phyloP scores from a whole-genome alignment of 192 early-diverging fungal genomes.

The Oehlia diaphana region DNA sequence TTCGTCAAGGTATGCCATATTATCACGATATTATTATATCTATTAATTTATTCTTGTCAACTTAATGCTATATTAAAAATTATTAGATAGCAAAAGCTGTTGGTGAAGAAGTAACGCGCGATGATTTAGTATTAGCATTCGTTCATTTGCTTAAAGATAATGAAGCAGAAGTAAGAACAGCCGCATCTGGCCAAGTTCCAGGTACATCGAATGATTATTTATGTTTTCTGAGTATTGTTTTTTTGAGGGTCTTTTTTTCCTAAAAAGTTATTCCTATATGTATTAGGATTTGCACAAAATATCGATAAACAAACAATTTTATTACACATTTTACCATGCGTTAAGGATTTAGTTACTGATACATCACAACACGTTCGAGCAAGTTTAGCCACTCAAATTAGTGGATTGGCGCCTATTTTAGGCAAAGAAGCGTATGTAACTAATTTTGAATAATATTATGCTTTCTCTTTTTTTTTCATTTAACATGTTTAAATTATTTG shows the following conservation, averaged over 20 bases:
- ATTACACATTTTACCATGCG: conserved; percentile 81
- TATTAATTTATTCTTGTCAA: background rate
- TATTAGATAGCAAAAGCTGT: conserved; percentile 77
- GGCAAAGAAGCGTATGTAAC: conserved; percentile 81
- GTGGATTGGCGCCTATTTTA: conserved; percentile 90
- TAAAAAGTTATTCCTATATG: background rate
- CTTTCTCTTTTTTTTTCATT: background rate
- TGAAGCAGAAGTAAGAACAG: conserved; percentile 97
- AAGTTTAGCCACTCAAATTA: conserved; percentile 94
- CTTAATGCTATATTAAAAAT: background rate
- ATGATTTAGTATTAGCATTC: conserved; percentile 85
- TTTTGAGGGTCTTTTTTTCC: background rate
- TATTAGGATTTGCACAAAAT: conserved; percentile 59
- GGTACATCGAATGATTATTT: conserved; percentile 41
- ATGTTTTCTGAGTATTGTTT: background rate
- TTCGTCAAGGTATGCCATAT: conserved; percentile 76
- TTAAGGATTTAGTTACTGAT: conserved; percentile 94
- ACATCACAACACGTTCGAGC: conserved; percentile 95
- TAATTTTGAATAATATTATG: background rate
- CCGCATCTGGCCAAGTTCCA: conserved; percentile 90
- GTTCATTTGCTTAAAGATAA: conserved; percentile 89
- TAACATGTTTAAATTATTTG: background rate
- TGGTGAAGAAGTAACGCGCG: conserved; percentile 74
- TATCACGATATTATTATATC: background rate
- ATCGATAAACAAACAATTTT: conserved; percentile 80